Conservation (phyloP, 2,329 filamentous ascomycete species). For the Cercospora sesami region DNA sequence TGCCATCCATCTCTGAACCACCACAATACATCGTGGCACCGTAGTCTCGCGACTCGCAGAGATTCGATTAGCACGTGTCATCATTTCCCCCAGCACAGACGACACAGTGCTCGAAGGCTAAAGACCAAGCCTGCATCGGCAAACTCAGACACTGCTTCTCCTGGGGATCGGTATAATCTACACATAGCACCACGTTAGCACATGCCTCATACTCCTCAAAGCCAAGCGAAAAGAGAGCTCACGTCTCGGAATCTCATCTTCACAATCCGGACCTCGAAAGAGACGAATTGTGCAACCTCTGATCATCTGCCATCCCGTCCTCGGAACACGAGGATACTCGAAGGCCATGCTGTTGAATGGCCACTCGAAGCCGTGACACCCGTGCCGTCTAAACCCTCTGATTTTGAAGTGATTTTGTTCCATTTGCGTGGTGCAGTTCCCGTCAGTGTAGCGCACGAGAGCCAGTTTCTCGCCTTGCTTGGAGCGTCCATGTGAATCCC, state of each 20-base stretch:
- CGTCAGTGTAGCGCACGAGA: not conserved
- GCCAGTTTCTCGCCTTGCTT: constrained; percentile 4
- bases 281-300: not conserved
- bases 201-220: not conserved
- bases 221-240: not conserved
- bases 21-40: not conserved
- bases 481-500: not conserved
- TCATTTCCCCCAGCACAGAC: not conserved
- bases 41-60: not conserved
- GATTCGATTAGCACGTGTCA: not conserved
- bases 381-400: not conserved
- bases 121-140: not conserved
- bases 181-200: not conserved
- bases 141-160: constrained; percentile 10
- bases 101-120: not conserved
- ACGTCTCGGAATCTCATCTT: constrained; percentile 4
- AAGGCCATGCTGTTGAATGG: constrained; percentile 4
- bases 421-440: not conserved
- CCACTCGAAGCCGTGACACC: constrained; percentile 1
- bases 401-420: not conserved
- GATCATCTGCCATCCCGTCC: not conserved
- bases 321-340: not conserved
- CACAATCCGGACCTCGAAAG: not conserved
- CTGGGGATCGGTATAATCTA: not conserved
- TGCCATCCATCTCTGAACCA: not conserved